These are phyloP conservation scores for Lodderomyces beijingensis DNA, from an alignment of 1,139 yeast genomes.

Conservation along the genomic window DNA sequence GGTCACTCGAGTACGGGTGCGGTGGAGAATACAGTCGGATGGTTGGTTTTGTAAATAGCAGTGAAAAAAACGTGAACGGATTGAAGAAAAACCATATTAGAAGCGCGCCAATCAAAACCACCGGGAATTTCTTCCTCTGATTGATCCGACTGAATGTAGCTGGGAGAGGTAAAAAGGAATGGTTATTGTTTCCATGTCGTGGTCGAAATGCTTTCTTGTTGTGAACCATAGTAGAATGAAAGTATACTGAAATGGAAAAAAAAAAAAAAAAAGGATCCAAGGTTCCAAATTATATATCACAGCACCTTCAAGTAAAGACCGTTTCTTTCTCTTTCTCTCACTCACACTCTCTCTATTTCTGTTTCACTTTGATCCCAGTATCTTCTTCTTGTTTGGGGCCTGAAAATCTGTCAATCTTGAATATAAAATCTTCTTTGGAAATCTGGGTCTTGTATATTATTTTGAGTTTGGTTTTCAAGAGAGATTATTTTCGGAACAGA, in stretches of 20 bases:
- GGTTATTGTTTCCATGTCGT: conserved; percentile 17
- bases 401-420: too few species aligned
- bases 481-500: too few species aligned
- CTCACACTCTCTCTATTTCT: neutral
- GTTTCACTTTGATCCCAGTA: neutral
- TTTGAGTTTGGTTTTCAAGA: too few species aligned
- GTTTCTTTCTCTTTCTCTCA: neutral
- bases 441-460: too few species aligned
- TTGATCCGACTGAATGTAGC: conserved; percentile 24
- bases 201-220: conserved; percentile 21
- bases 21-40: conserved; percentile 23
- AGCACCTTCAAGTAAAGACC: too few species aligned
- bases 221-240: conserved; percentile 1
- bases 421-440: too few species aligned
- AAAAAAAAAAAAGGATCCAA: too few species aligned
- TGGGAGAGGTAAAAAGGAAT: conserved; percentile 30
- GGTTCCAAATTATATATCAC: too few species aligned
- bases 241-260: neutral
- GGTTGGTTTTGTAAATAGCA: conserved; percentile 9
- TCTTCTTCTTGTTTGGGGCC: too few species aligned
- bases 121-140: conserved; percentile 16
- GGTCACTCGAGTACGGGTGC: conserved; percentile 33
- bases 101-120: conserved; percentile 16
- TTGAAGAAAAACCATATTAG: conserved; percentile 23
- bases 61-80: conserved; percentile 17